Base-by-base conservation (phyloP, 192 early-diverging fungal genomes). In the Oehlia diaphana region DNA sequence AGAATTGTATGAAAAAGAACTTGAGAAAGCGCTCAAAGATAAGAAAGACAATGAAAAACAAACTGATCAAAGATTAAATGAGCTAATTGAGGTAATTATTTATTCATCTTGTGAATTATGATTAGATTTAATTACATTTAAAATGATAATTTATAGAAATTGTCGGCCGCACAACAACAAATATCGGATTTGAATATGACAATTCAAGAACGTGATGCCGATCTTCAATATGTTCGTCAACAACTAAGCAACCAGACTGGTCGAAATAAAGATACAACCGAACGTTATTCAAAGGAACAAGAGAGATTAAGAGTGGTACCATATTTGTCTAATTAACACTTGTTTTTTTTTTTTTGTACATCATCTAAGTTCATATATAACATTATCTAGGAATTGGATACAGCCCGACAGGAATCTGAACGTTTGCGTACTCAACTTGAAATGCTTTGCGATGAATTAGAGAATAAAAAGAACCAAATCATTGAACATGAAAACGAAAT, bases 241-340 rank as follows among this genome's bases (percentile, higher is more conserved):
- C 83, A 86, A 23, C 65, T 86, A n/a, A 74, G 66, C 8, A 61
- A 79, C 10, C 83, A 83, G 7, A 79, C 77, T 2, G 79, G 77
- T 64, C 77, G 84, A 63, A 70, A 81, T 21, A 83, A 83, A 65
- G 83, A 86, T 9, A 74, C 81, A 13, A 76, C 81, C 16, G 86
- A 86, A 26, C 79, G 82, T 39, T 84, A 86, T 72, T 72, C 71
- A 13, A 83, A 81, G 44, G 82, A 84, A 82, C 79, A 84, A 72
- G 78, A 81, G 70, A 82, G 77, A 62, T 76, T 84, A 14, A 78
- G 84, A 78, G 68, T 77, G 23, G 82, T 83, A 78, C 5, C 14
- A 4, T 47, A 71, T 77, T 19, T 37, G 28, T 28, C 42, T 28
- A 37, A 4, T 58, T 16, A 47, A 12, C 7, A 9, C 42, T 12